These are phyloP conservation scores for Diutina siamensis DNA, from an alignment of 1,139 yeast species.

Conservation along the genomic window DNA sequence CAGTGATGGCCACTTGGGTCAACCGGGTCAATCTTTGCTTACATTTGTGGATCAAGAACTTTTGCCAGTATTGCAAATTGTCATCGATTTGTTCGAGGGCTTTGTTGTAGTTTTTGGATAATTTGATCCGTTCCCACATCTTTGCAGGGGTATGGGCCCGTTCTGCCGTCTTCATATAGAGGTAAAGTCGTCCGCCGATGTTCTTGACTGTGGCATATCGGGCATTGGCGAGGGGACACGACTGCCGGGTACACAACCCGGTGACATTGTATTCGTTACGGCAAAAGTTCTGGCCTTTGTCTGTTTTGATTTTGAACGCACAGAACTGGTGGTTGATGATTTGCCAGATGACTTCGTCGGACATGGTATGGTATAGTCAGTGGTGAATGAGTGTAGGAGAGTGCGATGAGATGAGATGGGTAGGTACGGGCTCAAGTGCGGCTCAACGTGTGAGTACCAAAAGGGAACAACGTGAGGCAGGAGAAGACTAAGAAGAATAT, in stretches of 20 bases:
- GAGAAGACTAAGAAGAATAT: too few relatives aligned
- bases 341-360: constrained; percentile 75
- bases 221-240: constrained; percentile 94
- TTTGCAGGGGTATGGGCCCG: constrained; percentile 91
- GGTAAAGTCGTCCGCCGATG: constrained; percentile 75
- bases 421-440: not conserved
- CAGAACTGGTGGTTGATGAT: constrained; percentile 84
- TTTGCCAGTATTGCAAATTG: constrained; percentile 86
- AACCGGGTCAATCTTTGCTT: constrained; percentile 90
- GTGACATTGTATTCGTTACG: constrained; percentile 82
- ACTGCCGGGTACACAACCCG: constrained; percentile 84
- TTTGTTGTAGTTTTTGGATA: constrained; percentile 76
- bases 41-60: constrained; percentile 82
- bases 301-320: constrained; percentile 74
- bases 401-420: not conserved
- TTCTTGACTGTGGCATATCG: constrained; percentile 90
- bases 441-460: too few relatives aligned
- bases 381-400: too few relatives aligned
- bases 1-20: constrained; percentile 94
- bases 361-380: constrained; percentile 16
- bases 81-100: constrained; percentile 85
- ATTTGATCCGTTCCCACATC: constrained; percentile 86
- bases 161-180: constrained; percentile 96
- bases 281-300: constrained; percentile 73
- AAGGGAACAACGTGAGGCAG: too few relatives aligned